These are phyloP conservation scores for Auxenochlorella protothecoides DNA, from an alignment of 139 green algal genomes.

Conservation along the genomic window DNA sequence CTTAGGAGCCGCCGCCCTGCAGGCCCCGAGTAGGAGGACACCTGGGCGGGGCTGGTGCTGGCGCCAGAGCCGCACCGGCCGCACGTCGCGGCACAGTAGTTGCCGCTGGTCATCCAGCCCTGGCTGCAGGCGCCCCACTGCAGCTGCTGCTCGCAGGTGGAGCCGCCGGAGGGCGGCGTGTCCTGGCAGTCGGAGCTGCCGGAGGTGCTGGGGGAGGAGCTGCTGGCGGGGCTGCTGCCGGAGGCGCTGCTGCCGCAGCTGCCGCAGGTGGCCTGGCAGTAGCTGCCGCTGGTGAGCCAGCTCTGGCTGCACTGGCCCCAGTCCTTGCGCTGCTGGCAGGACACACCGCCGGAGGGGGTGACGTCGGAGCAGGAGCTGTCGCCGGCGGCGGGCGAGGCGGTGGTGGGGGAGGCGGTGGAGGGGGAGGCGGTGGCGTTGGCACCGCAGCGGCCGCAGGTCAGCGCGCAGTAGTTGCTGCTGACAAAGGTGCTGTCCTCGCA, in stretches of 20 bases:
- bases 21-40: not conserved
- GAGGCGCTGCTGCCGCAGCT: not conserved
- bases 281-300: not conserved
- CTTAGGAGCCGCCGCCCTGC: too few relatives aligned
- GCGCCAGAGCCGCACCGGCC: not conserved
- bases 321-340: constrained; percentile 1
- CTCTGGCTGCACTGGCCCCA: constrained; percentile 4
- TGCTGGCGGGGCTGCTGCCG: not conserved
- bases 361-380: not conserved
- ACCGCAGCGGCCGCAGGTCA: constrained; percentile 9
- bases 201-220: not conserved
- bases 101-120: constrained; percentile 7
- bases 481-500: constrained; percentile 20
- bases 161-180: not conserved
- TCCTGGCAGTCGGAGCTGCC: constrained; percentile 9
- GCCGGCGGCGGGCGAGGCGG: too few relatives aligned
- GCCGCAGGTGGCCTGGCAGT: not conserved
- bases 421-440: not conserved
- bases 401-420: not conserved
- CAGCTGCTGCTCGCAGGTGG: constrained; percentile 13
- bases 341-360: not conserved
- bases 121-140: constrained; percentile 21
- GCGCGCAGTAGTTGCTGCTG: constrained; percentile 15
- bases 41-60: not conserved
- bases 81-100: constrained; percentile 21